Percentiles rank a stretch among this genome's conserved stretches.
Conservation (phyloP, 2,329 filamentous ascomycete species). For the Alternaria panax region DNA sequence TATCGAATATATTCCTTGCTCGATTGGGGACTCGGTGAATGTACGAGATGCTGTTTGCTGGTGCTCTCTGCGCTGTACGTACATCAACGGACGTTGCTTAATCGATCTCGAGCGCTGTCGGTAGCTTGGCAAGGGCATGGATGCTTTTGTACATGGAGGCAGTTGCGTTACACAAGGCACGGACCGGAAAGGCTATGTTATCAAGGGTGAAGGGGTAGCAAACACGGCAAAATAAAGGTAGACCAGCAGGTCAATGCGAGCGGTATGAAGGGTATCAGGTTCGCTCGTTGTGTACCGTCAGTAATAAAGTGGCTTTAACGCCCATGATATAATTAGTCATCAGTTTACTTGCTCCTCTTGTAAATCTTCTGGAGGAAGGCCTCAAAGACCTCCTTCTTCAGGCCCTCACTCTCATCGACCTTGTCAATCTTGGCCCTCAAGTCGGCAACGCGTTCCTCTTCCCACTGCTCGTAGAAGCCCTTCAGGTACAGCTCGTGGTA, state of each 20-base stretch:
- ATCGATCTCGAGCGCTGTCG: too few relatives aligned
- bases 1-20: too few relatives aligned
- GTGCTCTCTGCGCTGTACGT: too few relatives aligned
- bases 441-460: conserved; percentile 84
- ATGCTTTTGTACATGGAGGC: too few relatives aligned
- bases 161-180: neutral
- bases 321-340: neutral
- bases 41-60: too few relatives aligned
- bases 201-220: neutral
- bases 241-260: neutral
- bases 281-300: neutral
- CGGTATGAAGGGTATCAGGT: neutral
- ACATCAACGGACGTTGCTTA: too few relatives aligned
- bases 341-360: conserved; percentile 86
- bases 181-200: neutral
- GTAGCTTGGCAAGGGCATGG: neutral
- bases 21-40: too few relatives aligned
- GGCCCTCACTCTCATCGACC: conserved; percentile 83
- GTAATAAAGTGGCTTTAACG: neutral
- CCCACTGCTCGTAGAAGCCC: conserved; percentile 83
- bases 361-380: conserved; percentile 96
- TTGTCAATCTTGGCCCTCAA: conserved; percentile 76
- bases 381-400: conserved; percentile 91
- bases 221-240: neutral
- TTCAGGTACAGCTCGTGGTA: conserved; percentile 87